Base-by-base conservation (phyloP, 2,329 filamentous ascomycete genomes). In the Teratosphaeria viscida region DNA sequence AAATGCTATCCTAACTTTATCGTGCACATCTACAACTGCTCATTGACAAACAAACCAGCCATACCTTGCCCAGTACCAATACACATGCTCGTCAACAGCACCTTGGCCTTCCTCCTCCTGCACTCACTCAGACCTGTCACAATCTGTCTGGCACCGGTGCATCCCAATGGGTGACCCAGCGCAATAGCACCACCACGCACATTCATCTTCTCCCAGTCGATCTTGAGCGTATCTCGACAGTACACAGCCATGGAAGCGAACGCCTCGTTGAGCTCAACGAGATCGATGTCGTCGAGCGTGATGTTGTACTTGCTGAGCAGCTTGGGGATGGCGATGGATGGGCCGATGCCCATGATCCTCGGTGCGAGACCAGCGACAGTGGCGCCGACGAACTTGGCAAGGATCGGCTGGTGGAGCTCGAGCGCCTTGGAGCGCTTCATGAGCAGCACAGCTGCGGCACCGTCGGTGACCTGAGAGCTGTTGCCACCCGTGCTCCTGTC, bases 211-310 rank as follows among this genome's bases (percentile, higher is more conserved):
- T 81, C 75, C 75, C 82, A 83, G 71, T 89, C 85, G 56, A 92
- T 78, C 65, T 83, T 83, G 56, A 94, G 81, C 65, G 72, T 76
- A 60, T 79, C 74, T 27, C 66, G 63, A 60, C 63, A 64, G 58
- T 96, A 97, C 34, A 96, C 92, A 1, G 90, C 92, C 94, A 97
- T 97, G 57, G 89, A 94, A 26, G 92, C 92, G 70, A 99, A 99
- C 1, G 94, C 94, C 82, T 99, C 94, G 79, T 99, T 99, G 72
- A 99, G 77, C 82, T 97, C 94, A 67, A 92, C 81, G 39, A 97
- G 82, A 71, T 99, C 94, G 63, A 94, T 83, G 68, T 97, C 94
- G 61, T 87, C 83, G 58, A 95, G 79, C 27, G 81, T 83, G 62
- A 99, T 76, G 75, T 87, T 85, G 81, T 87, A 85, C 78, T 94